Evolutionary conservation across 257 asterid genomes (phyloP).

Genomic region (Lithospermum erythrorhizon): DNA sequence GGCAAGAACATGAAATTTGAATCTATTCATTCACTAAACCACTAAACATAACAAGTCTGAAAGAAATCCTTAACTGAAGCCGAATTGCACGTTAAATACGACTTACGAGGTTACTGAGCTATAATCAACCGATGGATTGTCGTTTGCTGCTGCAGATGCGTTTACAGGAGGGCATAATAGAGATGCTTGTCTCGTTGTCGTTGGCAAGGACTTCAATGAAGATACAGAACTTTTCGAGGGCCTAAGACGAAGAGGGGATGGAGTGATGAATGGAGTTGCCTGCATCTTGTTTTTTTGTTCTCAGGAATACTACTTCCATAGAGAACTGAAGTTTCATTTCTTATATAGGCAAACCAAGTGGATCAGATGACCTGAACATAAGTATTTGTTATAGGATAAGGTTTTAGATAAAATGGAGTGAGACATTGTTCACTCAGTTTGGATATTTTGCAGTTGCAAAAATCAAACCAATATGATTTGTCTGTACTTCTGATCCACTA

Average conservation of each 20-base stretch:
- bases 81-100: neutral
- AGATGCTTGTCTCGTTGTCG: neutral
- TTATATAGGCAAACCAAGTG: neutral
- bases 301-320: neutral
- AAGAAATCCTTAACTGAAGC: neutral
- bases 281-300: slow-evolving; percentile 16
- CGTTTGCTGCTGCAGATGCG: slow-evolving; percentile 10
- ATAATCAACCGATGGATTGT: slow-evolving; percentile 16
- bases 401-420: neutral
- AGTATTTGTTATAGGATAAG: neutral
- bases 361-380: neutral
- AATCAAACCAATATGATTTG: neutral
- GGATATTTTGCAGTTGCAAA: neutral
- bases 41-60: neutral
- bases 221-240: slow-evolving; percentile 5
- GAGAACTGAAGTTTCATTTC: neutral
- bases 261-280: slow-evolving; percentile 10
- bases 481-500: too few species aligned
- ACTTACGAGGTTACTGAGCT: slow-evolving; percentile 26
- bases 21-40: neutral
- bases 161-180: slow-evolving; percentile 7
- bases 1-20: too few species aligned
- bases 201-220: slow-evolving; percentile 4
- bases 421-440: neutral
- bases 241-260: slow-evolving; percentile 6